phyloP scores from a whole-genome alignment of 805 yeast species.

The Komagataella kurtzmanii region DNA sequence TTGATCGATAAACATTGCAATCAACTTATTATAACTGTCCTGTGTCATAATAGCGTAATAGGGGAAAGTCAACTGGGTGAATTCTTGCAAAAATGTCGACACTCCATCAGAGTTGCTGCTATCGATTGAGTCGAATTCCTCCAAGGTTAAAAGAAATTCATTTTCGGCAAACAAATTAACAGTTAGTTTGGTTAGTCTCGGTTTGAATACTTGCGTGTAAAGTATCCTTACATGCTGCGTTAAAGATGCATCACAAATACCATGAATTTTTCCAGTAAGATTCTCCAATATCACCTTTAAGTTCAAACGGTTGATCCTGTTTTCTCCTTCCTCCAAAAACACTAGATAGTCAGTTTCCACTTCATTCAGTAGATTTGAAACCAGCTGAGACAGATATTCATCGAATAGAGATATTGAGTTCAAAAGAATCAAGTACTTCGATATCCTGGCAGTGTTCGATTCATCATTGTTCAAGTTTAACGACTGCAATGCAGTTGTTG shows the following conservation, averaged over 20 bases:
- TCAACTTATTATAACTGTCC: slow-evolving; percentile 35
- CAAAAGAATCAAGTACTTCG: slow-evolving; percentile 50
- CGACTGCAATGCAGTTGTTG: slow-evolving; percentile 20
- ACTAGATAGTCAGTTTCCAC: slow-evolving; percentile 14
- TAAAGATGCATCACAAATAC: slow-evolving; percentile 8
- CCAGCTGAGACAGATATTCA: slow-evolving; percentile 39
- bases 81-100: slow-evolving; percentile 39
- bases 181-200: slow-evolving; percentile 20
- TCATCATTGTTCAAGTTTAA: slow-evolving; percentile 24
- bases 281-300: neutral
- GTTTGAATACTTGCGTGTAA: slow-evolving; percentile 22
- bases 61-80: slow-evolving; percentile 57
- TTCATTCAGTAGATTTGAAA: slow-evolving; percentile 23
- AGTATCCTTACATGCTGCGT: slow-evolving; percentile 26
- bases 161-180: slow-evolving; percentile 23
- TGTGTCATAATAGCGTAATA: slow-evolving; percentile 24
- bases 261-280: neutral
- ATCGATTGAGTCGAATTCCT: slow-evolving; percentile 1
- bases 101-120: slow-evolving; percentile 15
- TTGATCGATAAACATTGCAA: slow-evolving; percentile 34
- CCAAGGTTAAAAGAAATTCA: slow-evolving; percentile 18
- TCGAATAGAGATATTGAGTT: slow-evolving; percentile 61
- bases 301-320: neutral
- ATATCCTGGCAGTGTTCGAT: slow-evolving; percentile 32
- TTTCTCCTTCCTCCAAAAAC: slow-evolving; percentile 18